phyloP scores from a whole-genome alignment of 805 yeast genomes.

The Candida multigemmis region DNA sequence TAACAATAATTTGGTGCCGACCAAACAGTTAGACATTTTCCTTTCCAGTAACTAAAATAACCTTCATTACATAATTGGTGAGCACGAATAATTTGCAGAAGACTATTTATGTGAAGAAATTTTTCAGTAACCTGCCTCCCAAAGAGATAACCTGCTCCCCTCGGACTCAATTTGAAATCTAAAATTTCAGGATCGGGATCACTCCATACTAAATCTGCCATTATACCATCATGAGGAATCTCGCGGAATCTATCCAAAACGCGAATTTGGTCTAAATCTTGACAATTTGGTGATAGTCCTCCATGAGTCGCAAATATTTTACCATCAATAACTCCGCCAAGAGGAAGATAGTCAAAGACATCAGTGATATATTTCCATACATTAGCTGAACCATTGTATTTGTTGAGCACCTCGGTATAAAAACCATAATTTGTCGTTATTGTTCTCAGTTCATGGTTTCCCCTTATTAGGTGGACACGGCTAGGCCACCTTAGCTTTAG shows the following conservation, averaged over 20 bases:
- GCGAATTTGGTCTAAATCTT: constrained; percentile 83
- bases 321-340: constrained; percentile 85
- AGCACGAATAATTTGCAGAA: constrained; percentile 81
- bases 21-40: constrained; percentile 94
- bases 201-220: constrained; percentile 98
- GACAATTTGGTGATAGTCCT: constrained; percentile 91
- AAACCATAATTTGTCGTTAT: constrained; percentile 97
- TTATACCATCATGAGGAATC: constrained; percentile 98
- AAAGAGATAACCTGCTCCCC: constrained; percentile 98
- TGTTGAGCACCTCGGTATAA: constrained; percentile 86
- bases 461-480: constrained; percentile 75
- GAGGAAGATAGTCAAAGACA: constrained; percentile 81
- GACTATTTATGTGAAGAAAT: constrained; percentile 67
- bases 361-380: constrained; percentile 92
- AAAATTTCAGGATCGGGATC: constrained; percentile 83
- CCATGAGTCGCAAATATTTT: constrained; percentile 94
- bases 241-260: constrained; percentile 88
- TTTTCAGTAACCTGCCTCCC: constrained; percentile 86
- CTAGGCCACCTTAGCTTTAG: constrained; percentile 83
- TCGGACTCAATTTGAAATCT: constrained; percentile 81
- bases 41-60: constrained; percentile 83
- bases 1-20: constrained; percentile 97
- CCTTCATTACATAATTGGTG: constrained; percentile 98
- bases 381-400: constrained; percentile 62
- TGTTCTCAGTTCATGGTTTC: constrained; percentile 95